phyloP scores from a whole-genome alignment of 495 filamentous ascomycete genomes.

The Aspergillus wentii region DNA sequence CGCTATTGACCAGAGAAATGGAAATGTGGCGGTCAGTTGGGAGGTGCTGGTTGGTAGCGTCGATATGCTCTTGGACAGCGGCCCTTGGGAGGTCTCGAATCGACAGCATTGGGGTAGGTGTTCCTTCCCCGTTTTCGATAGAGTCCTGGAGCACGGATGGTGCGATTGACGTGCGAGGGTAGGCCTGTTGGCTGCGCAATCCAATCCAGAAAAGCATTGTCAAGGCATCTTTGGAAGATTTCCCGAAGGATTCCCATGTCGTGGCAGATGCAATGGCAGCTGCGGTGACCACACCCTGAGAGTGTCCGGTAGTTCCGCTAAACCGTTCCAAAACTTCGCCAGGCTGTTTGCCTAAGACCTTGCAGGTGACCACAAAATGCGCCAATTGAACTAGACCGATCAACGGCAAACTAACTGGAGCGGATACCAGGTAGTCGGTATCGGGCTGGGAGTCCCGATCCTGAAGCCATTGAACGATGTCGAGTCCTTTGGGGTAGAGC shows the following conservation, averaged over 20 bases:
- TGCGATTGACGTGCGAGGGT: constrained; percentile 89
- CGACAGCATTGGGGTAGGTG: constrained; percentile 94
- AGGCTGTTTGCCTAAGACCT: constrained; percentile 78
- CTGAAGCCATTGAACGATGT: constrained; percentile 89
- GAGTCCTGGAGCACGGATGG: constrained; percentile 91
- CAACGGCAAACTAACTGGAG: constrained; percentile 93
- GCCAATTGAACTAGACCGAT: constrained; percentile 94
- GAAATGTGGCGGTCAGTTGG: constrained; percentile 87
- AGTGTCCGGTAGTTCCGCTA: constrained; percentile 90
- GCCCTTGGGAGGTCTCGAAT: constrained; percentile 84
- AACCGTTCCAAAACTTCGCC: constrained; percentile 78
- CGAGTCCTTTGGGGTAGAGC: constrained; percentile 91
- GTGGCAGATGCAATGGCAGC: constrained; percentile 85
- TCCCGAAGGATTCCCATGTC: constrained; percentile 84
- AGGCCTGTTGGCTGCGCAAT: constrained; percentile 95
- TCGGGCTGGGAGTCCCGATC: constrained; percentile 85
- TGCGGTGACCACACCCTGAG: constrained; percentile 90
- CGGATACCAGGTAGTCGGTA: constrained; percentile 91
- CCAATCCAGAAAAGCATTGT: constrained; percentile 99
- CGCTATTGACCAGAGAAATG: constrained; percentile 94
- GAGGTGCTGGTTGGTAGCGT: constrained; percentile 92
- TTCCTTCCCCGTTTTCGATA: constrained; percentile 86
- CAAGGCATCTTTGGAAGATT: constrained; percentile 69
- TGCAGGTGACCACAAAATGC: constrained; percentile 90
- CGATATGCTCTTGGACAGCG: constrained; percentile 88